These are phyloP conservation scores for Coemansia sp. DNA, from an alignment of 192 early-diverging fungal genomes.

Conservation along the genomic window DNA sequence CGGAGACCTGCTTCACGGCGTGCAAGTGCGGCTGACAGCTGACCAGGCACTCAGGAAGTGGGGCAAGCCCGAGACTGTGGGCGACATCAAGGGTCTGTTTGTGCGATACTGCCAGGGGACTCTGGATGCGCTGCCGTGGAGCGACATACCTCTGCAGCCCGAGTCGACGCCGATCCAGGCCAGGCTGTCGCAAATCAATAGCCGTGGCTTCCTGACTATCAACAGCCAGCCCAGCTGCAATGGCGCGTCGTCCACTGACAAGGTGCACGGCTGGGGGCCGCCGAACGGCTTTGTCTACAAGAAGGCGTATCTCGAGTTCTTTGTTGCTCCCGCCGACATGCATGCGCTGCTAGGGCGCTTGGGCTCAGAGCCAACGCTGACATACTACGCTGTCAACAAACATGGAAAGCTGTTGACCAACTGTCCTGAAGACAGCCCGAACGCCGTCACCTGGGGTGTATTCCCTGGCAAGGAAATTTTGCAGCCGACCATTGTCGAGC, in stretches of 20 bases:
- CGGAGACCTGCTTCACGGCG: constrained; percentile 79
- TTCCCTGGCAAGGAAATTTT: constrained; percentile 97
- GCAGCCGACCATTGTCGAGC: constrained; percentile 94
- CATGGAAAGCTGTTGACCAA: constrained; percentile 90
- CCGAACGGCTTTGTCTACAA: constrained; percentile 95
- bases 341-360: constrained; percentile 64
- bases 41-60: constrained; percentile 76
- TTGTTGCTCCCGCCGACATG: constrained; percentile 72
- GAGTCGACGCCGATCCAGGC: constrained; percentile 77
- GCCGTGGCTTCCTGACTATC: constrained; percentile 88
- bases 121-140: constrained; percentile 89
- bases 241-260: constrained; percentile 76
- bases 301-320: constrained; percentile 97
- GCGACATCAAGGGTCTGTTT: constrained; percentile 78
- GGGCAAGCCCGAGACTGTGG: constrained; percentile 66
- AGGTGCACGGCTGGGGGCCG: constrained; percentile 90
- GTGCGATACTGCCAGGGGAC: constrained; percentile 78
- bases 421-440: constrained; percentile 79
- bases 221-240: constrained; percentile 96
- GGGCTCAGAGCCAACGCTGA: constrained; percentile 61
- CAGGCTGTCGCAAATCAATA: constrained; percentile 70
- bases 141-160: constrained; percentile 72
- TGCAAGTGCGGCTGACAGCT: constrained; percentile 77
- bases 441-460: constrained; percentile 98
- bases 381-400: constrained; percentile 90